Percentiles rank a stretch among this genome's conserved stretches.
phyloP scores from a whole-genome alignment of 2,329 filamentous ascomycete genomes.

The Ascocoryne sarcoides region DNA sequence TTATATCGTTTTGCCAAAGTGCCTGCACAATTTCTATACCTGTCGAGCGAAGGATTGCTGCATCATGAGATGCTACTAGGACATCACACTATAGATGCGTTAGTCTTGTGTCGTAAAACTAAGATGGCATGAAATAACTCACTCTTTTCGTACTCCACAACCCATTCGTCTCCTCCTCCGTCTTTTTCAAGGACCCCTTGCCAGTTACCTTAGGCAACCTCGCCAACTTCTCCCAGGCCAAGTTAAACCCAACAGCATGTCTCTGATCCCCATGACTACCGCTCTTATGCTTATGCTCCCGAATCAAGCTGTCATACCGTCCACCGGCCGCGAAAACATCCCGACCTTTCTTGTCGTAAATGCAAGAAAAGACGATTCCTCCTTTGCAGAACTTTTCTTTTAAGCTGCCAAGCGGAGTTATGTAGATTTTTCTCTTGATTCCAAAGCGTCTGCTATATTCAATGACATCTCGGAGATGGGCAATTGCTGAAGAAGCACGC shows the following conservation, averaged over 20 bases:
- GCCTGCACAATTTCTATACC: constrained; percentile 70
- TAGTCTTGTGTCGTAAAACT: no score
- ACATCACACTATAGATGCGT: constrained; percentile 83
- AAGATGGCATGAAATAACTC: no score
- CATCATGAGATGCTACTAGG: constrained; percentile 80
- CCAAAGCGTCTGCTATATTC: constrained; percentile 68
- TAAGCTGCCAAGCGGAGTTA: constrained; percentile 77
- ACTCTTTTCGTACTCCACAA: constrained; percentile 57
- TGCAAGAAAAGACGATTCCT: constrained; percentile 81
- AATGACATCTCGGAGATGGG: constrained; percentile 70
- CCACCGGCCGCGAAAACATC: constrained; percentile 91
- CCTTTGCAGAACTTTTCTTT: constrained; percentile 87
- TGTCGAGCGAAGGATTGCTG: constrained; percentile 61
- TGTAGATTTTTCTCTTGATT: constrained; percentile 68
- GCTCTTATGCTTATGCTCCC: constrained; percentile 67
- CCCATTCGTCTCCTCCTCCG: constrained; percentile 51
- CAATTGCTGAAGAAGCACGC: constrained; percentile 65
- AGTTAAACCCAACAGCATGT: constrained; percentile 85
- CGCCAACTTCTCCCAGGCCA: constrained; percentile 75
- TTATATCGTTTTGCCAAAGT: constrained; percentile 78
- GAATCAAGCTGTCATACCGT: constrained; percentile 83
- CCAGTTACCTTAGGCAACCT: constrained; percentile 37
- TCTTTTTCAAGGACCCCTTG: constrained; percentile 59
- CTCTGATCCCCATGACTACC: constrained; percentile 53
- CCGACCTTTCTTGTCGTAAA: constrained; percentile 74